phyloP scores from a whole-genome alignment of 148 eudicot genomes.

The Camellia lanceoleosa region DNA sequence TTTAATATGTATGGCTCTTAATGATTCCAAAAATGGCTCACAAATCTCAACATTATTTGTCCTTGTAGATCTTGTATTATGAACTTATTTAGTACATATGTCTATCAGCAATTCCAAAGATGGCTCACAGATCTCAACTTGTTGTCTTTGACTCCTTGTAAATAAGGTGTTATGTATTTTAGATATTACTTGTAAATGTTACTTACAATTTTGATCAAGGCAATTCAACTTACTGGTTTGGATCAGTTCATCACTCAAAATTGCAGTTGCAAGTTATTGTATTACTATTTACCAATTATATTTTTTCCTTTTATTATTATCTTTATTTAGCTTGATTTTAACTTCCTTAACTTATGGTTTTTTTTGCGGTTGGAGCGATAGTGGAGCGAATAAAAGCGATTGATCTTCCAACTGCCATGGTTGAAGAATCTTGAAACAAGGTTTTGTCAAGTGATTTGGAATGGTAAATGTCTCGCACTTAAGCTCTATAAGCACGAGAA shows the following conservation, averaged over 20 bases:
- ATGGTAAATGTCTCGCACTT: conserved; percentile 22
- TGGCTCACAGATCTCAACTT: neutral
- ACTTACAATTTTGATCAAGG: neutral
- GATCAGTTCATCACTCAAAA: neutral
- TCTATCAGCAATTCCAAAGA: neutral
- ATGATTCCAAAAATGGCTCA: too few species aligned
- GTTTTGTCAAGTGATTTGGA: conserved; percentile 23
- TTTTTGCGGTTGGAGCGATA: conserved; percentile 69
- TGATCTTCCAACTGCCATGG: conserved; percentile 96
- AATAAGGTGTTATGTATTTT: neutral
- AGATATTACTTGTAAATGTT: neutral
- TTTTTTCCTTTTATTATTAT: neutral
- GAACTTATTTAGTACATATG: neutral
- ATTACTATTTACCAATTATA: neutral
- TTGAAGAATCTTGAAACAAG: conserved; percentile 87
- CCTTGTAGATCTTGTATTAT: neutral
- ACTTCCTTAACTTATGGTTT: conserved; percentile 7
- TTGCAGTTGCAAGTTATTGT: neutral
- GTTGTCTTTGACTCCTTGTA: neutral
- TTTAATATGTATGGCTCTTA: too few species aligned
- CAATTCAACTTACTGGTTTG: neutral
- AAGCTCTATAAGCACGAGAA: neutral
- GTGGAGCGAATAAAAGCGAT: conserved; percentile 83
- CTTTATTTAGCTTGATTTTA: neutral
- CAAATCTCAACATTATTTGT: too few species aligned